These are phyloP conservation scores for Aphanomyces cochlioides DNA, from an alignment of 352 stramenopile species.

Conservation along the genomic window DNA sequence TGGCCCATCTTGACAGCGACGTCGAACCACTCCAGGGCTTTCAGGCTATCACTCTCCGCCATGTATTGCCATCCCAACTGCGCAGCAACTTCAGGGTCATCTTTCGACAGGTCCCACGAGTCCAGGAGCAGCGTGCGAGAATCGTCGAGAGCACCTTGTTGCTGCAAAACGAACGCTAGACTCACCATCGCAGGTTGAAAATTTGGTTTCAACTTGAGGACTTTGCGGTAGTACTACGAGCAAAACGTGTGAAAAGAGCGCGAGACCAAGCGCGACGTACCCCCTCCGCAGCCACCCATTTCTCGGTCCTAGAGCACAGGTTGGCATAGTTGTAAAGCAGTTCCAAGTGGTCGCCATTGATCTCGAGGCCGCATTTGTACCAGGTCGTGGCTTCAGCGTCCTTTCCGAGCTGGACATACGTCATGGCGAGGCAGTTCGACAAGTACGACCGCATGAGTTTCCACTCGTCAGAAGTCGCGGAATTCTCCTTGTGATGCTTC, in stretches of 20 bases:
- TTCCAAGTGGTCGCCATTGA: slow-evolving; percentile 20
- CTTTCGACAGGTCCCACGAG: slow-evolving; percentile 20
- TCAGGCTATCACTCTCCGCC: slow-evolving; percentile 4
- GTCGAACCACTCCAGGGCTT: slow-evolving; percentile 27
- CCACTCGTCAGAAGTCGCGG: slow-evolving; percentile 19
- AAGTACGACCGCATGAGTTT: slow-evolving; percentile 24
- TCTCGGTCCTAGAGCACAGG: background rate
- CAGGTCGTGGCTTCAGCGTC: slow-evolving; percentile 14
- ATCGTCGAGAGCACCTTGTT: slow-evolving; percentile 20
- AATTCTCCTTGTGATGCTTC: slow-evolving; percentile 11
- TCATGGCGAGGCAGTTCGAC: slow-evolving; percentile 26
- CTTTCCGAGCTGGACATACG: slow-evolving; percentile 25
- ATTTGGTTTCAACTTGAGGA: slow-evolving; percentile 12
- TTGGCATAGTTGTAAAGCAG: slow-evolving; percentile 30
- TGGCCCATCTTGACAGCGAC: slow-evolving; percentile 22
- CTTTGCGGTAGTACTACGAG: slow-evolving; percentile 28
- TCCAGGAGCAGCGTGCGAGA: slow-evolving; percentile 23
- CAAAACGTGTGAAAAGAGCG: background rate
- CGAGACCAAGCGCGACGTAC: background rate
- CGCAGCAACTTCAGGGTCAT: slow-evolving; percentile 22
- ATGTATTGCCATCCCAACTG: slow-evolving; percentile 26
- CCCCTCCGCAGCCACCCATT: slow-evolving; percentile 17
- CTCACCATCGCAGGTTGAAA: slow-evolving; percentile 20
- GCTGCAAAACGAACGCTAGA: slow-evolving; percentile 22
- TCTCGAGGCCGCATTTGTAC: slow-evolving; percentile 20